Base-by-base conservation (phyloP, 768 basidiomycete species). In the Leccinum ochraceum region DNA sequence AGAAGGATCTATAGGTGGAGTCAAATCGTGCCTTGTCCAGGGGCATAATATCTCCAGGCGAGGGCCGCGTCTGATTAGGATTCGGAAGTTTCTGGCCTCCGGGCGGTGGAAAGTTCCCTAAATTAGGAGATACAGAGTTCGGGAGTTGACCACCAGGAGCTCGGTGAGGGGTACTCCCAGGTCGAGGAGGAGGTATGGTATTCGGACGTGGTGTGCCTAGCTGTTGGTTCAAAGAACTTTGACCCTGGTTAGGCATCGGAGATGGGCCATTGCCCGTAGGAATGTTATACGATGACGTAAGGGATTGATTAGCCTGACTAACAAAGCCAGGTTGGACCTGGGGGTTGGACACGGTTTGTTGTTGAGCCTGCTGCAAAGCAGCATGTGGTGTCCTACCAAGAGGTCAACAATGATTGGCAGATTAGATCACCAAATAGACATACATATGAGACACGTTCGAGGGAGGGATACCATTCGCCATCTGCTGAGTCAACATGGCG, bases 21-120 rank as follows among this genome's bases (percentile, higher is more conserved):
- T 86, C 82, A 63, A 91, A 90, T 22, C 77, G 77, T 7, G 53
- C 49, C 59, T 83, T 85, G 17, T 85, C 82, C 42, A 86, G 65
- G 20, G 81, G 80, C 57, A 76, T 69, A 11, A 74, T 54, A 1
- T 20, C 57, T 36, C 37, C 13, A 7, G 30, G 11, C 4, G 60
- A 22, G 46, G 63, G 66, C 30, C 63, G 66, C 1, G 60, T 17
- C n/a, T 65, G 65, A 55, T 69, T 69, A 11, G 65, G 28, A 53
- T 70, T 69, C 20, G 65, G 22, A 3, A 54, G 59, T 49, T 63
- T 67, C 53, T 76, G 75, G 20, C 66, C 63, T 24, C 49, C 61
- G 24, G 71, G 57, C 6, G 60, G 22, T 6, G 58, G 42, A 34
- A 70, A 71, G 39, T 73, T 73, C 22, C 69, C 69, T 52, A 71